Evolutionary conservation across 495 filamentous ascomycete genomes (phyloP).

Genomic region (Xylaria castorea): DNA sequence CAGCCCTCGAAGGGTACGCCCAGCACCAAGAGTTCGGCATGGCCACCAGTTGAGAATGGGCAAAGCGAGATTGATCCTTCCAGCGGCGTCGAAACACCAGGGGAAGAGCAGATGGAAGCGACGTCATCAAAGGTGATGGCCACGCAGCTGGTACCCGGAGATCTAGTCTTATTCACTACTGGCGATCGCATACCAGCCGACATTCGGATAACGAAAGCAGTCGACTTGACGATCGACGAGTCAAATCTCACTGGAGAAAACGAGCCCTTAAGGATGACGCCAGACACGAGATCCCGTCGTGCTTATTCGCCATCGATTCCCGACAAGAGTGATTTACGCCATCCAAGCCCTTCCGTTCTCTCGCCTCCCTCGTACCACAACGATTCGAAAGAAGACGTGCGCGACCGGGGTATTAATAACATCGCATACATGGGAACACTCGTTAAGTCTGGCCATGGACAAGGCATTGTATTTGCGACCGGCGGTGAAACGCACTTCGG

Average conservation of each 20-base stretch:
- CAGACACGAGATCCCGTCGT: constrained; percentile 71
- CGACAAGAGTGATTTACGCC: constrained; percentile 38
- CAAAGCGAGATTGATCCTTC: constrained; percentile 39
- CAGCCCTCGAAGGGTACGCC: constrained; percentile 41
- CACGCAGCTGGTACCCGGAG: constrained; percentile 84
- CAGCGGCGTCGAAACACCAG: constrained; percentile 46
- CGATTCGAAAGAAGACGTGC: constrained; percentile 39
- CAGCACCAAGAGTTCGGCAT: constrained; percentile 46
- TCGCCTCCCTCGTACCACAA: constrained; percentile 31
- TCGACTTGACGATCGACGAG: constrained; percentile 90
- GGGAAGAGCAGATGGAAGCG: constrained; percentile 66
- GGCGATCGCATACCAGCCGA: constrained; percentile 97
- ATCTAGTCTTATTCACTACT: constrained; percentile 90
- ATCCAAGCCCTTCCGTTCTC: constrained; percentile 48
- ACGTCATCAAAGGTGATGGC: constrained; percentile 85
- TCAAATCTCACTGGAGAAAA: constrained; percentile 98
- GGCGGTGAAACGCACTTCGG: constrained; percentile 94
- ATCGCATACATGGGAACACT: constrained; percentile 99
- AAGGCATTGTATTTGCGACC: constrained; percentile 93
- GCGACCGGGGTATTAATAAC: constrained; percentile 59
- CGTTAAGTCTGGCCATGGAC: constrained; percentile 94
- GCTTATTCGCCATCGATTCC: constrained; percentile 31
- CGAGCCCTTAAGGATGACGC: constrained; percentile 81
- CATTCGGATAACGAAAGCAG: constrained; percentile 88
- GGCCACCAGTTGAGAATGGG: constrained; percentile 50